A percentile compares a stretch with the other conserved stretches of the same genome.
These are phyloP conservation scores for Volvariella surrecta DNA, from an alignment of 1,284 basidiomycete genomes.

Conservation along the genomic window DNA sequence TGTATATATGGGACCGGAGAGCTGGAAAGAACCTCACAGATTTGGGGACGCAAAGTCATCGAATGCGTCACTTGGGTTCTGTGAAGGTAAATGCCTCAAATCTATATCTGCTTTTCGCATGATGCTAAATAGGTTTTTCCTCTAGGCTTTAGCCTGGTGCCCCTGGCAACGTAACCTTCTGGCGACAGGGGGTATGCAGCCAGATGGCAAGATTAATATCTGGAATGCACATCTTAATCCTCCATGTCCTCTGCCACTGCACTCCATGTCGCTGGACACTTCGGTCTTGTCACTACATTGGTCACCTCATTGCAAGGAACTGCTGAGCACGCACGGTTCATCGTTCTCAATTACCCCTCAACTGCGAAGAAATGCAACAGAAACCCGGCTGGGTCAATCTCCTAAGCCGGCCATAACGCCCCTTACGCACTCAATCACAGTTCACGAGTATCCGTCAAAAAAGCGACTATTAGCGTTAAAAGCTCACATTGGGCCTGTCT, in stretches of 20 bases:
- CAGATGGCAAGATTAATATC: constrained; percentile 29
- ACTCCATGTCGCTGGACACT: constrained; percentile 26
- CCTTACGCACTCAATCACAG: constrained; percentile 27
- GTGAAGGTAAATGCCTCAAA: constrained; percentile 20
- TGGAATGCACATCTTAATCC: constrained; percentile 21
- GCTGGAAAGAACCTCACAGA: constrained; percentile 25
- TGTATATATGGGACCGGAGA: constrained; percentile 29
- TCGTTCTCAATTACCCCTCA: constrained; percentile 19
- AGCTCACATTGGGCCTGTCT: constrained; percentile 23
- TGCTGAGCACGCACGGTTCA: constrained; percentile 30
- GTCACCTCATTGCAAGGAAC: constrained; percentile 34
- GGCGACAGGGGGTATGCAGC: constrained; percentile 28
- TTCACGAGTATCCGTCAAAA: constrained; percentile 30
- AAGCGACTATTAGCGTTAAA: constrained; percentile 26
- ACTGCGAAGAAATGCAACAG: constrained; percentile 7
- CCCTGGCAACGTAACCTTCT: constrained; percentile 31
- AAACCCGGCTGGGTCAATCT: constrained; percentile 1
- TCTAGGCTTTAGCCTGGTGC: constrained; percentile 31
- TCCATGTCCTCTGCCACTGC: constrained; percentile 18
- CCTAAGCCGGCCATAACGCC: constrained; percentile 17
- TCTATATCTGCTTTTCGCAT: constrained; percentile 1
- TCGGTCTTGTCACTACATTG: constrained; percentile 29
- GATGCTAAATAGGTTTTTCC: constrained; percentile 1
- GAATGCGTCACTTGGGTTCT: constrained; percentile 25
- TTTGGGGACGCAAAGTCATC: constrained; percentile 18